Evolutionary conservation across 176 grass and related monocot species (phyloP), one percentile per base, ranked within the genome.

Genomic region (Chloris gayana): DNA sequence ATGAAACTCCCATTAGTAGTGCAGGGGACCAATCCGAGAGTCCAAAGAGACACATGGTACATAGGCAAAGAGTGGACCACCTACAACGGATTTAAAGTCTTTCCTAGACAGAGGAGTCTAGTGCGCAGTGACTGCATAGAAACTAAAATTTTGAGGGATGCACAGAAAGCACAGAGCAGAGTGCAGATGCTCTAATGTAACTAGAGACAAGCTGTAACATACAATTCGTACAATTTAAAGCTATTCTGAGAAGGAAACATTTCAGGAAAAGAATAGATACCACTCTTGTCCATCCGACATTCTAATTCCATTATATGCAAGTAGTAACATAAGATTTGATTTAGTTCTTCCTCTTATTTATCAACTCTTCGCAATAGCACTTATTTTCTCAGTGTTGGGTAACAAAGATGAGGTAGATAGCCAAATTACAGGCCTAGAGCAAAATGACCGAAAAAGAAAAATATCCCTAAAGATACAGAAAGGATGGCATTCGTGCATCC

Each of bases 401-500:
- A 58, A 53, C 4, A 37, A 37, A 54, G 66, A 8, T 30, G 59
- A 74, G 83, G 14, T 35, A 41, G 4, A 64, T 33, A 27, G 18
- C 5, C 22, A 32, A 70, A 21, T 64, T 37, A 80, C 63, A 80
- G 70, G 77, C 14, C 19, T 45, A 54, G 10, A 45, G 82, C 14
- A 69, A 12, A 54, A 65, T 25, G 42, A 37, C n/a, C 57, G 19
- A 45, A n/a, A n/a, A n/a, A 81, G 14, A 37, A 59, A 80, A 70
- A 75, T 0, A 61, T 44, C 32, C 29, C 57, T 65, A 44, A 85
- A 72, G 76, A 79, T 58, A 66, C 9, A 46, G 34, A 79, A 74
- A 59, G 22, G 46, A 72, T 42, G 46, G 8, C 18, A 57, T 37
- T 67, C 19, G 4, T 35, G 9, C 47, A 47, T 39, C 45, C 44